Evolutionary conservation across 306 rosid genomes (phyloP).

Genomic region (Erythrophleum fordii): DNA sequence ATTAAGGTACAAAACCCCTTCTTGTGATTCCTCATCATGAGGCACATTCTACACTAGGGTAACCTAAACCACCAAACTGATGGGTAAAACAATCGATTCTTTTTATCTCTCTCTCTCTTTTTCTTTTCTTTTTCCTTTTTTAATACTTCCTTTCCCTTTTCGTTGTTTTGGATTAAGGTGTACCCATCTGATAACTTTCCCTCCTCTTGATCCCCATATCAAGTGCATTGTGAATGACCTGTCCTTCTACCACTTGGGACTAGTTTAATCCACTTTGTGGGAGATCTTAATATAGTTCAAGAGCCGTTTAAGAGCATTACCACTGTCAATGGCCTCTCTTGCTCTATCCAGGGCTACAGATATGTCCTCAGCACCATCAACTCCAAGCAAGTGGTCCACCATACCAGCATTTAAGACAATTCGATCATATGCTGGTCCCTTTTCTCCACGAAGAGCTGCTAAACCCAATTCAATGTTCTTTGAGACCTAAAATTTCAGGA

Average conservation of each 20-base stretch:
- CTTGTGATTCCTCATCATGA: background rate
- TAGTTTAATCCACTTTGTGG: constrained; percentile 52
- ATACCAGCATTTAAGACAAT: constrained; percentile 88
- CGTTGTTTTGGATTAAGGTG: background rate
- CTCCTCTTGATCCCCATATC: constrained; percentile 26
- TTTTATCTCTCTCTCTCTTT: background rate
- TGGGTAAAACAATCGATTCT: constrained; percentile 10
- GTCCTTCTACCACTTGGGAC: constrained; percentile 21
- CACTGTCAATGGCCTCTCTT: constrained; percentile 93
- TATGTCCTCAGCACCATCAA: constrained; percentile 86
- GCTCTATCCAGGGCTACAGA: constrained; percentile 80
- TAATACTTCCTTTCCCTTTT: background rate
- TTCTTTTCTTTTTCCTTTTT: background rate
- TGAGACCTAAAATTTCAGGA: constrained; percentile 58
- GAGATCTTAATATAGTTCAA: constrained; percentile 80
- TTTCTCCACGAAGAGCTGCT: constrained; percentile 80
- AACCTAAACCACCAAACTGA: constrained; percentile 33
- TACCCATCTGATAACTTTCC: constrained; percentile 13
- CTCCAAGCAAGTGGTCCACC: constrained; percentile 95
- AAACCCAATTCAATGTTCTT: constrained; percentile 92
- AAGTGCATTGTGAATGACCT: background rate
- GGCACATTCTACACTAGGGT: background rate
- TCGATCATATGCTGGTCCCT: constrained; percentile 93
- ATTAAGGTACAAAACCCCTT: background rate
- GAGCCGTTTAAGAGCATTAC: constrained; percentile 81